Conservation (phyloP, 2,329 filamentous ascomycete genomes). For the Raffaelea arxii region DNA sequence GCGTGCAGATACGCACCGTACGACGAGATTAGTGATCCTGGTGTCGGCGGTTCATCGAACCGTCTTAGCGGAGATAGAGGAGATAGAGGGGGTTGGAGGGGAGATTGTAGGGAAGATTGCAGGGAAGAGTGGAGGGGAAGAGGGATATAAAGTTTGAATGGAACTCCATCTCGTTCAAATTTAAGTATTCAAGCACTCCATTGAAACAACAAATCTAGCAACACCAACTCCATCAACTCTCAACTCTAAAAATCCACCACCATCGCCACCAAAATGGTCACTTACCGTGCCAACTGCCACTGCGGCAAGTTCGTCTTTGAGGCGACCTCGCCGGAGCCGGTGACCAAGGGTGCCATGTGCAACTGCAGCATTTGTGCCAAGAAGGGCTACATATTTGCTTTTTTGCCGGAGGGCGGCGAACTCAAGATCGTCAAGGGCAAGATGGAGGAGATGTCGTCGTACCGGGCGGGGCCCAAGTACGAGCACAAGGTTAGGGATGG, state of each 20-base stretch:
- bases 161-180: too few relatives aligned
- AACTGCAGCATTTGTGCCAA: slow-evolving; percentile 58
- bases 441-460: slow-evolving; percentile 28
- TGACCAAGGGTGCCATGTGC: slow-evolving; percentile 46
- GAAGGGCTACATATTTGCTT: slow-evolving; percentile 33
- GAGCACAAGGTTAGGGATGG: slow-evolving; percentile 28
- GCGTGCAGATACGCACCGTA: too few relatives aligned
- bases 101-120: too few relatives aligned
- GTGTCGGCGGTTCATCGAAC: too few relatives aligned
- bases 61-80: too few relatives aligned
- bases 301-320: slow-evolving; percentile 44
- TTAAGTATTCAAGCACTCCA: too few relatives aligned
- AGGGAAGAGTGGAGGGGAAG: too few relatives aligned
- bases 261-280: slow-evolving; percentile 8
- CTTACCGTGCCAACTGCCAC: slow-evolving; percentile 49
- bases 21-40: too few relatives aligned
- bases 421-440: slow-evolving; percentile 38
- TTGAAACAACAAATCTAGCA: too few relatives aligned
- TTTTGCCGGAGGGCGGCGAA: slow-evolving; percentile 19
- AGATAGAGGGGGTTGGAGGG: too few relatives aligned
- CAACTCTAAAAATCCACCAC: not conserved
- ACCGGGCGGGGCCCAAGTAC: slow-evolving; percentile 30
- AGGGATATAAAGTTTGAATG: too few relatives aligned
- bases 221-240: too few relatives aligned
- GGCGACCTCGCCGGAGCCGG: slow-evolving; percentile 38